phyloP scores from a whole-genome alignment of 2,329 filamentous ascomycete genomes.

The Pseudogymnoascus sp. region DNA sequence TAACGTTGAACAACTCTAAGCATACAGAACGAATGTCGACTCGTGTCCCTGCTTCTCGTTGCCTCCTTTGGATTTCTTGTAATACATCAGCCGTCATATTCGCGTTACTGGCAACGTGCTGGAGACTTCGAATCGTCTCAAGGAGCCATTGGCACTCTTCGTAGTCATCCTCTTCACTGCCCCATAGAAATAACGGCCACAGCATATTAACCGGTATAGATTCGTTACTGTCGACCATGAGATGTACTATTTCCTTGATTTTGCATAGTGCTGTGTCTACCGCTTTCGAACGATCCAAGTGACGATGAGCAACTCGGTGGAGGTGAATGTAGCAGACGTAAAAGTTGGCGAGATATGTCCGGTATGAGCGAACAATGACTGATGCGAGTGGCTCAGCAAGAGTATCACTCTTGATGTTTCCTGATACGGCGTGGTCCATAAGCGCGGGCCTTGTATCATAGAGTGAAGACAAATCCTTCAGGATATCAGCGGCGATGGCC shows the following conservation, averaged over 20 bases:
- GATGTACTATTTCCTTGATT: conserved; percentile 39
- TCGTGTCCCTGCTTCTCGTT: conserved; percentile 31
- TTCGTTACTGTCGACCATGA: conserved; percentile 37
- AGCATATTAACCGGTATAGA: conserved; percentile 47
- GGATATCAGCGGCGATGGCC: conserved; percentile 42
- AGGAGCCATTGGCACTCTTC: conserved; percentile 44
- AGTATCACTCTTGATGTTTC: conserved; percentile 39
- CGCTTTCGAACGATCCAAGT: conserved; percentile 42
- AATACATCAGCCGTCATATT: conserved; percentile 33
- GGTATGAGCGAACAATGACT: conserved; percentile 42
- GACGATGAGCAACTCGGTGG: conserved; percentile 47
- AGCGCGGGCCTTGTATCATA: conserved; percentile 43
- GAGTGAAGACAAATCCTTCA: conserved; percentile 40
- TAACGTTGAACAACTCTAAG: conserved; percentile 39
- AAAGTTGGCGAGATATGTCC: conserved; percentile 48
- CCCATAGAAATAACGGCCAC: conserved; percentile 48
- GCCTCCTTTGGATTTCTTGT: conserved; percentile 32
- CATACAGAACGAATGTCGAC: conserved; percentile 34
- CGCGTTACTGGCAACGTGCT: conserved; percentile 34
- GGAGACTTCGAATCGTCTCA: conserved; percentile 37
- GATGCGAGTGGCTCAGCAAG: conserved; percentile 41
- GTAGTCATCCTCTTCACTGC: conserved; percentile 42
- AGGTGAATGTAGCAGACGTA: conserved; percentile 48
- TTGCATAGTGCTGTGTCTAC: conserved; percentile 39
- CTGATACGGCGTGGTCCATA: conserved; percentile 48